phyloP scores from a whole-genome alignment of 192 early-diverging fungal genomes.

The Coemansia sp. region DNA sequence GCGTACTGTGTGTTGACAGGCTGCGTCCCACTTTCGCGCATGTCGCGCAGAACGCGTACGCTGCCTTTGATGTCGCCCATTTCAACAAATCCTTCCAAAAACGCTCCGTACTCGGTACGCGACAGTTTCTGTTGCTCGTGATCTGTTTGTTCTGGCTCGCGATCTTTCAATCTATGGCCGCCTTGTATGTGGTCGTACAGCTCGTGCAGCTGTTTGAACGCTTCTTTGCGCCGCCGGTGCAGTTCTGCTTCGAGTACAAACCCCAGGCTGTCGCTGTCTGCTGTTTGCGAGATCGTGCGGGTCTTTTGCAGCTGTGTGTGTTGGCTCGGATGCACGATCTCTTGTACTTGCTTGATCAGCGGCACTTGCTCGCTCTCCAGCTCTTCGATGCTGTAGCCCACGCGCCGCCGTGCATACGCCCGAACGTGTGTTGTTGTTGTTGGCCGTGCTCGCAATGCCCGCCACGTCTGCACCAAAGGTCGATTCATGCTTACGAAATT shows the following conservation, averaged over 20 bases:
- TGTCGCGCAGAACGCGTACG: slow-evolving; percentile 27
- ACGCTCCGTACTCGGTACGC: slow-evolving; percentile 16
- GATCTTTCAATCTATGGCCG: no score
- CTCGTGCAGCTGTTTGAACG: slow-evolving; percentile 6
- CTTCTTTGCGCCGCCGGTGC: not conserved
- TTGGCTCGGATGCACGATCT: slow-evolving; percentile 34
- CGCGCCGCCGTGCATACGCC: slow-evolving; percentile 11
- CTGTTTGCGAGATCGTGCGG: slow-evolving; percentile 18
- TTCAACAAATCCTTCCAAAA: slow-evolving; percentile 34
- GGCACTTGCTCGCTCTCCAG: not conserved
- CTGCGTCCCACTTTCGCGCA: slow-evolving; percentile 10
- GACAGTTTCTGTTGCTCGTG: not conserved
- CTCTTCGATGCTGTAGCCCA: not conserved
- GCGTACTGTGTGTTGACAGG: slow-evolving; percentile 19
- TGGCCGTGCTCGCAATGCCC: not conserved
- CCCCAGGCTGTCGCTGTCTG: slow-evolving; percentile 5
- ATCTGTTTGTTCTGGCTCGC: not conserved
- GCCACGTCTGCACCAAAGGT: not conserved
- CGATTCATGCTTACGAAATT: slow-evolving; percentile 1
- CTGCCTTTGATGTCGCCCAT: slow-evolving; percentile 8
- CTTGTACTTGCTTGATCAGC: slow-evolving; percentile 16
- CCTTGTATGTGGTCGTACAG: slow-evolving; percentile 12
- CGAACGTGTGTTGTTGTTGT: not conserved
- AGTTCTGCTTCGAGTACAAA: not conserved
- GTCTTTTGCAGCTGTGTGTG: slow-evolving; percentile 25